Evolutionary conservation across 2,329 filamentous ascomycete genomes (phyloP), one percentile per base, ranked within the genome.

Genomic region (Pseudocercospora pini-densiflorae): DNA sequence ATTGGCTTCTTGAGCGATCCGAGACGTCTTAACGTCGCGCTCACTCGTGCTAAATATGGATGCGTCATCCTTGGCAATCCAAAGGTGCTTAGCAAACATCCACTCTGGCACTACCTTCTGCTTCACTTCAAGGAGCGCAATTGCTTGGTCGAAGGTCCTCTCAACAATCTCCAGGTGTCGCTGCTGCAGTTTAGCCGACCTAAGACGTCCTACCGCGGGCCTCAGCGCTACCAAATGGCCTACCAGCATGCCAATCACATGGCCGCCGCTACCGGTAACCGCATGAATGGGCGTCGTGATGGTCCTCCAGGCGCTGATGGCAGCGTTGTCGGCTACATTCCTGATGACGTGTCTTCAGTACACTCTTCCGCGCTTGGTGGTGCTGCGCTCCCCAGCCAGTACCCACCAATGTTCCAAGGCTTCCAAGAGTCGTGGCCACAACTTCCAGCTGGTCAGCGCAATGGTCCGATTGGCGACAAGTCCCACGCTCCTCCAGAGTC

Each of bases 1-100:
- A 99, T 99, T 74, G 95, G 95, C 81, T 99, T 99, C 88, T 84
- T 99, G 84, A 98, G 94, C 67, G 95, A 99, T 74, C 95, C 95
- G 61, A 92, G 95, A 71, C 94, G 95, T 85, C 89, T 99, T 75
- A 99, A 99, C 77, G 95, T 99, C 23, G 95, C 94, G 45, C 86
- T 99, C 71, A 99, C 95, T 59, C 92, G 95, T 83, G 95, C 95
- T 69, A 98, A 97, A 81, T 99, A 94, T 75, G 95, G 95, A 65
- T 84, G 98, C 33, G 95, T 97, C 67, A 97, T 99, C 76, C 89
- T 99, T 8, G 95, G 95, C 70, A 99, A 99, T 76, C 95, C 95
- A 33, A 98, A 98, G 82, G 94, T 99, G 43, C 83, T 99, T 51
- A 95, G 94, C 47, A 99, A 99, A 84, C 95, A 99, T 78, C 95